Conservation (phyloP, 148 eudicot species). For the Persicaria tinctoria region DNA sequence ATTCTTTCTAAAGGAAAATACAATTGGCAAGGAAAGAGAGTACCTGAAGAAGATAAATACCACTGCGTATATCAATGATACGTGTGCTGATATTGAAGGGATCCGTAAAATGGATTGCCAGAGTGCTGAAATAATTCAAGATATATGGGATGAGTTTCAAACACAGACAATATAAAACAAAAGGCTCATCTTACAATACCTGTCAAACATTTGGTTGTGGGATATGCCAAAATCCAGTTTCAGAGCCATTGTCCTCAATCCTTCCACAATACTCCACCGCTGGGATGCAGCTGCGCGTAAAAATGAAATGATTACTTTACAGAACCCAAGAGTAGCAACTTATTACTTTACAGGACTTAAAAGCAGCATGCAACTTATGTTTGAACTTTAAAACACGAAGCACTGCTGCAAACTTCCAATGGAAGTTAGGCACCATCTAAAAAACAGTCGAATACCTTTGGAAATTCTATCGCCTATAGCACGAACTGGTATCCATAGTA, state of each 20-base stretch:
- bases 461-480: slow-evolving; percentile 72
- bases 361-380: not conserved
- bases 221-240: slow-evolving; percentile 92
- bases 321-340: not conserved
- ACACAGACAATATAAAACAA: not conserved
- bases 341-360: too few species aligned
- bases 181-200: slow-evolving; percentile 26
- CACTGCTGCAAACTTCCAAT: not conserved
- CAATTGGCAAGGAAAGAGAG: not conserved
- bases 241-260: slow-evolving; percentile 87
- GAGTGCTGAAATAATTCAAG: slow-evolving; percentile 42
- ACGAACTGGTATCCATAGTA: slow-evolving; percentile 84
- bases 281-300: slow-evolving; percentile 43
- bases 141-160: slow-evolving; percentile 17
- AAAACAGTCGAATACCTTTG: slow-evolving; percentile 38
- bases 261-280: slow-evolving; percentile 73
- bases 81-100: slow-evolving; percentile 77
- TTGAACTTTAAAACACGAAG: not conserved
- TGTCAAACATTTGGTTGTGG: slow-evolving; percentile 84
- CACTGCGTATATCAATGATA: slow-evolving; percentile 81
- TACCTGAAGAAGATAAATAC: slow-evolving; percentile 93
- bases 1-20: not conserved
- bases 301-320: slow-evolving; percentile 15
- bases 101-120: slow-evolving; percentile 92
- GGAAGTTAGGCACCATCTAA: not conserved